Percentiles rank a stretch among this genome's conserved stretches.
Evolutionary conservation across 352 stramenopile species (phyloP).

Genomic region (Globisporangium camurandrum): DNA sequence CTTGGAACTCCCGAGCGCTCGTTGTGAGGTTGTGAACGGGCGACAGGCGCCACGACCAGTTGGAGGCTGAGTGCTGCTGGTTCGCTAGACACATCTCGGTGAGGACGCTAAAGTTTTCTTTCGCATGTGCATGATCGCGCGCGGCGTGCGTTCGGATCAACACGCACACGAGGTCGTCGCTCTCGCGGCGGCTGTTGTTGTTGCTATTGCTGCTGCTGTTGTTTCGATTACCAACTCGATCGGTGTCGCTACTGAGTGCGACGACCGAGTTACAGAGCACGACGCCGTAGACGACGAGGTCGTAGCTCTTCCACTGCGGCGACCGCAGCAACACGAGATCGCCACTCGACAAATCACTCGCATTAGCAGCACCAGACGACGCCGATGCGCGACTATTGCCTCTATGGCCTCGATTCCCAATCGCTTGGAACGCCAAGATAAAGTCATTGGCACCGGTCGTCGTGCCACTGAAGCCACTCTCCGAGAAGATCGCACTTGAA

Average conservation of each 20-base stretch:
- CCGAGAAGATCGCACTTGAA: conserved; percentile 53
- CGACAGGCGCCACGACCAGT: conserved; percentile 59
- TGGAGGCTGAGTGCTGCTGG: conserved; percentile 30
- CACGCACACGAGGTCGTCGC: conserved; percentile 58
- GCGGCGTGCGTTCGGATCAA: conserved; percentile 39
- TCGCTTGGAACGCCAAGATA: conserved; percentile 66
- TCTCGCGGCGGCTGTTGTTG: conserved; percentile 12
- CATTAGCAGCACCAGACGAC: conserved; percentile 14
- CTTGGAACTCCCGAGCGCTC: conserved; percentile 75
- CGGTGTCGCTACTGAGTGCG: conserved; percentile 19
- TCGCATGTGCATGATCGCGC: conserved; percentile 14
- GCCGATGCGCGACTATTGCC: conserved; percentile 17
- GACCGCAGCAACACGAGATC: conserved; percentile 59
- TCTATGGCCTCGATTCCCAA: too few species aligned
- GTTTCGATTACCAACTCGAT: too few species aligned
- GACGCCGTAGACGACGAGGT: conserved; percentile 53
- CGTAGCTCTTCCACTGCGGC: conserved; percentile 47
- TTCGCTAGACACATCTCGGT: conserved; percentile 70
- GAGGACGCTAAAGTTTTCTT: conserved; percentile 34
- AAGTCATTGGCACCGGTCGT: conserved; percentile 36
- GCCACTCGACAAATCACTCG: conserved; percentile 41
- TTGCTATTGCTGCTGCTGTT: background rate
- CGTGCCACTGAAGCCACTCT: conserved; percentile 57
- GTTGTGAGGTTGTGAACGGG: conserved; percentile 71
- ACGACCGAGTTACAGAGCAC: conserved; percentile 67